Percentiles rank a stretch among this genome's conserved stretches.
Conservation (phyloP, 1,284 basidiomycete species). For the Boletus sp. region DNA sequence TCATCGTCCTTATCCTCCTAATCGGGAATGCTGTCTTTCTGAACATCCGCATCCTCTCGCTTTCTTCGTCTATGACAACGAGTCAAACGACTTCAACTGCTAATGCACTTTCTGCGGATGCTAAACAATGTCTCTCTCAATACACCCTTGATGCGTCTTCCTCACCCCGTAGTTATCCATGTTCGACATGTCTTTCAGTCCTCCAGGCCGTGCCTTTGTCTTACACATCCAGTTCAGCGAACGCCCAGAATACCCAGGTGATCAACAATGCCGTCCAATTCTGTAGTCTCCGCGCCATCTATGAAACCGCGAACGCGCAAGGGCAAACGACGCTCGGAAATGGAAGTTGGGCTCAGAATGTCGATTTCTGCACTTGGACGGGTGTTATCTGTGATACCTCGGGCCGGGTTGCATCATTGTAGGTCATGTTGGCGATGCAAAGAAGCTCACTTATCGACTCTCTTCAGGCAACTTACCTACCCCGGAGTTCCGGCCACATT, state of each 20-base stretch:
- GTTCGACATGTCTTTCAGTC: conserved; percentile 43
- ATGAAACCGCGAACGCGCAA: conserved; percentile 39
- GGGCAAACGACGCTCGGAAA: conserved; percentile 40
- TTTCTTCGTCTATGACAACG: conserved; percentile 16
- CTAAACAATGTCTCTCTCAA: conserved; percentile 45
- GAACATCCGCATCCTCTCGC: conserved; percentile 36
- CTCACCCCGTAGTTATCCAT: conserved; percentile 44
- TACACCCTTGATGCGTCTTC: conserved; percentile 46
- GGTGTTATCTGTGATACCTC: conserved; percentile 44
- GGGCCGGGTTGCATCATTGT: conserved; percentile 45
- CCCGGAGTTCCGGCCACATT: conserved; percentile 46
- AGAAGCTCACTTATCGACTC: background rate
- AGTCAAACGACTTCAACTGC: conserved; percentile 24
- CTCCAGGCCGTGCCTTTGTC: conserved; percentile 39
- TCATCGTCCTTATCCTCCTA: conserved; percentile 42
- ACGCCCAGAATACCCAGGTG: conserved; percentile 32
- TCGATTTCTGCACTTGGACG: conserved; percentile 46
- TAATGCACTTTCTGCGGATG: conserved; percentile 35
- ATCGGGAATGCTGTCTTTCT: conserved; percentile 41
- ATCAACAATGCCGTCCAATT: conserved; percentile 44
- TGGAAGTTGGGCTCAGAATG: conserved; percentile 46
- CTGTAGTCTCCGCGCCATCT: conserved; percentile 48
- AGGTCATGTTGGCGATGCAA: conserved; percentile 20
- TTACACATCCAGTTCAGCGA: conserved; percentile 29
- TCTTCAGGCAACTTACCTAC: conserved; percentile 40